Evolutionary conservation across 768 basidiomycete species (phyloP), one percentile per base, ranked within the genome.

Genomic region (Auricularia sp.): DNA sequence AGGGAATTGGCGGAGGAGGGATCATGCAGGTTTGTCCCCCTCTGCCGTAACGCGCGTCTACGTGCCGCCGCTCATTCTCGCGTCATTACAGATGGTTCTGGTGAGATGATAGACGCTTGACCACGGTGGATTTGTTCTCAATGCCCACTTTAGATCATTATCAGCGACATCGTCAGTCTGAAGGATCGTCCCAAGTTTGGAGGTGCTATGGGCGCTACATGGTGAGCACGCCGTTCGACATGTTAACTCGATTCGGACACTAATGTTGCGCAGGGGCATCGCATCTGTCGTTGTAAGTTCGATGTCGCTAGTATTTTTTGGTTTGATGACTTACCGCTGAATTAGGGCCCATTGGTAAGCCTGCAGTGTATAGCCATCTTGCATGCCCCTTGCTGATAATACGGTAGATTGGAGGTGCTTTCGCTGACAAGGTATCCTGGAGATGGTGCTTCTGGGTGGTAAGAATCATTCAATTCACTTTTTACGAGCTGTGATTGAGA

Each of bases 1-100:
- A 93, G 71, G 91, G 91, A 8, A 84, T 93, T 36, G 91, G 91
- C 33, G 90, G 89, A 6, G 90, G 89, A 10, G 90, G 88, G 3
- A 87, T 91, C 65, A 77, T 91, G 16, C 88, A 89, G 70, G 51
- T 62, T 47, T 3, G 61, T 36, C 14, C 23, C 23, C 23, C 53
- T 16, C 33, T n/a, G 11, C 29, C 29, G 18, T 29, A 14, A 33
- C 14, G 43, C 43, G 43, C 14, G 47, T 10, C 8, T 3, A 36
- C 42, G 21, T 8, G 6, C n/a, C 36, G 18, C 18, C 47, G 47
- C 47, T 42, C 39, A 42, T 14, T 7, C 39, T 42, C 8, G 7
- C 39, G 39, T 42, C 39, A 42, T 42, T 42, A 7, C 39, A 42
- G 39, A 42, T 42, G 39, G 39, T 42, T 42, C 12, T 42, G 39